phyloP scores from a whole-genome alignment of 1,284 basidiomycete species.

The Melampsora americana region DNA sequence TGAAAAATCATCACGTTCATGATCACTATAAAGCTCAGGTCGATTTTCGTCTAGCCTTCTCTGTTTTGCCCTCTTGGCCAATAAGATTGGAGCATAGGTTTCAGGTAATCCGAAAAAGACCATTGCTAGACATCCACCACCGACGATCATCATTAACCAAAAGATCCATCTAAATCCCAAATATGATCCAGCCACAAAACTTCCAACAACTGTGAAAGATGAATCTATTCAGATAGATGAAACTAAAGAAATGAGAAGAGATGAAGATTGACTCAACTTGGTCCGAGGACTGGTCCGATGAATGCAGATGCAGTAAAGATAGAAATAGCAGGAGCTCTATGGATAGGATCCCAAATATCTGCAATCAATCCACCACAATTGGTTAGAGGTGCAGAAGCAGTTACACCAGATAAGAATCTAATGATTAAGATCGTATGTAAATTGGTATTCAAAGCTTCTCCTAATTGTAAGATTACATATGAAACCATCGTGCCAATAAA shows the following conservation, averaged over 20 bases:
- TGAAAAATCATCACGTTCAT: conserved; percentile 65
- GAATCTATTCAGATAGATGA: not conserved
- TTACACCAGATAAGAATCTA: conserved; percentile 67
- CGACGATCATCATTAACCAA: conserved; percentile 31
- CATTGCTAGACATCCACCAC: not conserved
- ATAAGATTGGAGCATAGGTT: conserved; percentile 64
- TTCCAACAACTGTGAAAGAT: conserved; percentile 20
- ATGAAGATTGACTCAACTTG: conserved; percentile 8
- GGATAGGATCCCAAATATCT: conserved; percentile 62
- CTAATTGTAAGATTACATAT: conserved; percentile 64
- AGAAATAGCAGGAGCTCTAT: conserved; percentile 63
- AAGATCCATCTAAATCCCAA: conserved; percentile 36
- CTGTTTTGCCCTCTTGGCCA: conserved; percentile 31
- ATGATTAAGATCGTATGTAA: conserved; percentile 65
- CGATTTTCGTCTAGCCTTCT: conserved; percentile 44
- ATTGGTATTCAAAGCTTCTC: conserved; percentile 65
- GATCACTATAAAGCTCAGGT: conserved; percentile 60
- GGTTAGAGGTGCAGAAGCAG: conserved; percentile 65
- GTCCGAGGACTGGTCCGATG: conserved; percentile 60
- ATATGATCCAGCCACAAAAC: conserved; percentile 22
- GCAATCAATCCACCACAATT: conserved; percentile 65
- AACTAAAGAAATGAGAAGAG: not conserved
- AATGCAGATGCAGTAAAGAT: conserved; percentile 66
- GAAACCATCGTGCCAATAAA: conserved; percentile 60
- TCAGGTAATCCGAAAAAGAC: conserved; percentile 50